phyloP scores from a whole-genome alignment of 2,329 filamentous ascomycete species.

The Westerdykella ornata region DNA sequence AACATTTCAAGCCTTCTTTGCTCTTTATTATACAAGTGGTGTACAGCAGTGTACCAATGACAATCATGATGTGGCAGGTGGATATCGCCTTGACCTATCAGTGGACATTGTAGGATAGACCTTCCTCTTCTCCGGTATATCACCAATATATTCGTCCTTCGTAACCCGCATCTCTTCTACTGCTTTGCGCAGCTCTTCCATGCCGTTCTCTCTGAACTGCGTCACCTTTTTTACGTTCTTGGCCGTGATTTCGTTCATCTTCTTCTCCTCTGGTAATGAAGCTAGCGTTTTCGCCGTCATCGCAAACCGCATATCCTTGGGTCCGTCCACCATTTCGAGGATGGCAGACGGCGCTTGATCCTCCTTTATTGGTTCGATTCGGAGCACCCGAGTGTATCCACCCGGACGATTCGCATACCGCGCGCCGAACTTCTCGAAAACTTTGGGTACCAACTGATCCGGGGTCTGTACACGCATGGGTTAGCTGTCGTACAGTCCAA shows the following conservation, averaged over 20 bases:
- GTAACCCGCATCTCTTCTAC: constrained; percentile 39
- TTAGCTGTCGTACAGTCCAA: not conserved
- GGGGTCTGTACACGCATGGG: constrained; percentile 50
- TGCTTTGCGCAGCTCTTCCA: constrained; percentile 59
- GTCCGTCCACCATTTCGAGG: constrained; percentile 89
- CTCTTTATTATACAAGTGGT: too few species aligned
- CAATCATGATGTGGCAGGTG: too few species aligned
- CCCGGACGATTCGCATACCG: constrained; percentile 76
- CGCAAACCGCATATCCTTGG: constrained; percentile 87
- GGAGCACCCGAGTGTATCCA: constrained; percentile 90
- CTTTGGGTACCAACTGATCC: constrained; percentile 67
- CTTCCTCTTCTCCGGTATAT: constrained; percentile 24
- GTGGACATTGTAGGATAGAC: constrained; percentile 19
- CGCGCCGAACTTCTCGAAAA: constrained; percentile 74
- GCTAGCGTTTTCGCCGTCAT: constrained; percentile 84
- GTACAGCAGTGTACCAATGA: too few species aligned
- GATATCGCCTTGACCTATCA: too few species aligned
- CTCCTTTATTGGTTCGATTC: constrained; percentile 78
- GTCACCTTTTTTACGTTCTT: constrained; percentile 82
- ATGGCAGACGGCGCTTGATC: constrained; percentile 89
- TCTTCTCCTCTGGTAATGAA: constrained; percentile 48
- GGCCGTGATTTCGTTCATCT: constrained; percentile 63
- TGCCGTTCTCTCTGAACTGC: constrained; percentile 60
- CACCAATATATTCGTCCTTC: constrained; percentile 20
- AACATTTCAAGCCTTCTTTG: too few species aligned